Evolutionary conservation across 176 grass and related monocot species (phyloP).

Genomic region (barley (Hordeum vulgare)): DNA sequence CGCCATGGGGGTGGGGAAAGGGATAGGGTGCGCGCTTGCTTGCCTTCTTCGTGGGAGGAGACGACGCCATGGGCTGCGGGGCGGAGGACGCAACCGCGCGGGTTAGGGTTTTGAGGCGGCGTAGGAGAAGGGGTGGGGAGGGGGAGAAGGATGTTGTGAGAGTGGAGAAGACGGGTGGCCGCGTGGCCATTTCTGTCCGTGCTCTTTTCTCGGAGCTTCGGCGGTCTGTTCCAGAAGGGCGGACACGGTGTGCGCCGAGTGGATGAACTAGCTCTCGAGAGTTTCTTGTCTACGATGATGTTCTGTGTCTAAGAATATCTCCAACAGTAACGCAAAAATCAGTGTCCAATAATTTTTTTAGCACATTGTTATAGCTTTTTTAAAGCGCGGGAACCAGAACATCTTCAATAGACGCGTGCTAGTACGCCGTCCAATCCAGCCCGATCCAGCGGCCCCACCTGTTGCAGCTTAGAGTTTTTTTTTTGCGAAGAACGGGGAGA

Average conservation of each 20-base stretch:
- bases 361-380: too few species aligned
- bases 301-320: too few species aligned
- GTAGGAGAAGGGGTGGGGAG: neutral
- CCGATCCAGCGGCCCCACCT: too few species aligned
- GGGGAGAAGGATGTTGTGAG: neutral
- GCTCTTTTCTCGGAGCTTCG: neutral
- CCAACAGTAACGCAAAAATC: too few species aligned
- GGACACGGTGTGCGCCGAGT: neutral
- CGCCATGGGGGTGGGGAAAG: neutral
- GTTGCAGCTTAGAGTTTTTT: too few species aligned
- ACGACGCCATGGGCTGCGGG: constrained; percentile 45
- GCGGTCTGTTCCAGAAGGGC: constrained; percentile 20
- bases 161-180: neutral
- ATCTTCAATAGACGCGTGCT: too few species aligned
- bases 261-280: too few species aligned
- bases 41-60: constrained; percentile 41
- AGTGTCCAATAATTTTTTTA: too few species aligned
- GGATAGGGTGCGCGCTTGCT: neutral
- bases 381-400: too few species aligned
- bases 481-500: too few species aligned
- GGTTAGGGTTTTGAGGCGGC: constrained; percentile 36
- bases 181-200: constrained; percentile 31
- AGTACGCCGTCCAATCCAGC: too few species aligned
- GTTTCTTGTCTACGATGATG: too few species aligned
- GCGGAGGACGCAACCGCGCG: constrained; percentile 23